Percentiles rank a stretch among this genome's conserved stretches.
phyloP scores from a whole-genome alignment of 2,329 filamentous ascomycete genomes.

The Exophiala calicioides region DNA sequence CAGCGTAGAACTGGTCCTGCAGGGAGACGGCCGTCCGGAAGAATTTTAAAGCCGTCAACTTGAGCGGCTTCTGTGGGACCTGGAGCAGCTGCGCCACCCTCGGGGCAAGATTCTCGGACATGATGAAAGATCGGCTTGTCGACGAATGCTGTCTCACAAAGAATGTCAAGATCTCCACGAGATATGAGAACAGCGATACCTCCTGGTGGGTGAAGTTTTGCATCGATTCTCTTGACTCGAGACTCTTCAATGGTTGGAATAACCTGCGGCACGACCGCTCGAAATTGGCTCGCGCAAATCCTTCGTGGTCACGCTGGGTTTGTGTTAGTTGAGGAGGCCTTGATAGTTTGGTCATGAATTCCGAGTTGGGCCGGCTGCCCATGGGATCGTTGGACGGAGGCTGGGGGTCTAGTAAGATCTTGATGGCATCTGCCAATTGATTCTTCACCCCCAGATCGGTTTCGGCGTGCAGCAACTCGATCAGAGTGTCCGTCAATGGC shows the following conservation, averaged over 20 bases:
- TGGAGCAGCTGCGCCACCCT: conserved; percentile 79
- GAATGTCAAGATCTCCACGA: conserved; percentile 91
- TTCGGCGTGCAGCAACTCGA: conserved; percentile 87
- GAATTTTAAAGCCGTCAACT: conserved; percentile 88
- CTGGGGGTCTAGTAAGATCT: conserved; percentile 81
- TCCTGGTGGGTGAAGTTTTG: conserved; percentile 76
- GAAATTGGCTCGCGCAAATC: conserved; percentile 86
- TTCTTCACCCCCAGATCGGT: conserved; percentile 92
- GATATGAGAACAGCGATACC: conserved; percentile 84
- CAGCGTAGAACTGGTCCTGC: conserved; percentile 88
- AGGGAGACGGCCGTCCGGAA: conserved; percentile 83
- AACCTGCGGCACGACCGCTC: conserved; percentile 80
- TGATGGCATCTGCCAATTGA: conserved; percentile 92
- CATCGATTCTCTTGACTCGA: conserved; percentile 62
- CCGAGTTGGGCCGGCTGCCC: conserved; percentile 55
- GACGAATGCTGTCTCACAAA: conserved; percentile 87
- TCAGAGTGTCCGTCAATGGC: conserved; percentile 85
- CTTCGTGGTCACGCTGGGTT: conserved; percentile 64
- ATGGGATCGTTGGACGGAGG: conserved; percentile 61
- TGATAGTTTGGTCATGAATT: conserved; percentile 66
- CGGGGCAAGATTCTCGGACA: conserved; percentile 73
- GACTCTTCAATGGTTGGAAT: conserved; percentile 80
- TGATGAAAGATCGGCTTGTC: conserved; percentile 83
- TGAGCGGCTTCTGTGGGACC: conserved; percentile 87
- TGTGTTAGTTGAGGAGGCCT: conserved; percentile 59